Base-by-base conservation (phyloP, 768 basidiomycete genomes). In the Tylopilus rubrobrunneus region DNA sequence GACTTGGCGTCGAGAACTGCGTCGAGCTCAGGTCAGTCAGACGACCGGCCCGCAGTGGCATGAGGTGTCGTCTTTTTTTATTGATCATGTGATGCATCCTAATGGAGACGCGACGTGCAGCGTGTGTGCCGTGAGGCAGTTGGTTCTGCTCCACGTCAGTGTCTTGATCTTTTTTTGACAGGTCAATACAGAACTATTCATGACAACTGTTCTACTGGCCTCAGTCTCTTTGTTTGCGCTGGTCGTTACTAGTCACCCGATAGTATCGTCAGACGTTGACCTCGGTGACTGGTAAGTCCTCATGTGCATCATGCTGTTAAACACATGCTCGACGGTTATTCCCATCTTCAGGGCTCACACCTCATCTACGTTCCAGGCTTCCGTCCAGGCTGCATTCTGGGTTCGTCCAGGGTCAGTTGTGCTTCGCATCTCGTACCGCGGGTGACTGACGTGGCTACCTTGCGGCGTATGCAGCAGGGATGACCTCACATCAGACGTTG, bases 241-340 rank as follows among this genome's bases (percentile, higher is more conserved):
- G 67, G 73, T 74, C 67, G 76, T 76, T 58, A 67, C 71, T 51
- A 64, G 75, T 63, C 75, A 66, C 56, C 76, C 76, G 27, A 59
- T 77, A 52, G 53, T 62, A 17, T 60, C 67, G 2, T n/a, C 51
- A 12, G 55, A 59, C 46, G 54, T 67, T 33, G 57, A 63, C 28
- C 49, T 62, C 49, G 53, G 65, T 31, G 55, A 65, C 21, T 37
- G 65, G 73, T 72, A 57, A 59, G 72, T 69, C 51, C 44, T 57
- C 52, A 27, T 49, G 51, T 43, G 9, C 10, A 41, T 56, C 49
- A 46, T 45, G 49, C 51, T n/a, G 45, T 41, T 34, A 19, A 51
- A 58, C 52, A 52, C 56, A 56, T 48, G 55, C 56, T 57, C 40
- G 48, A 61, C 52, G 52, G 49, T 6, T 46, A 48, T 57, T 55